A percentile compares a stretch with the other conserved stretches of the same genome.
phyloP scores from a whole-genome alignment of 1,284 basidiomycete genomes.

The Apiotrichum montevideense region DNA sequence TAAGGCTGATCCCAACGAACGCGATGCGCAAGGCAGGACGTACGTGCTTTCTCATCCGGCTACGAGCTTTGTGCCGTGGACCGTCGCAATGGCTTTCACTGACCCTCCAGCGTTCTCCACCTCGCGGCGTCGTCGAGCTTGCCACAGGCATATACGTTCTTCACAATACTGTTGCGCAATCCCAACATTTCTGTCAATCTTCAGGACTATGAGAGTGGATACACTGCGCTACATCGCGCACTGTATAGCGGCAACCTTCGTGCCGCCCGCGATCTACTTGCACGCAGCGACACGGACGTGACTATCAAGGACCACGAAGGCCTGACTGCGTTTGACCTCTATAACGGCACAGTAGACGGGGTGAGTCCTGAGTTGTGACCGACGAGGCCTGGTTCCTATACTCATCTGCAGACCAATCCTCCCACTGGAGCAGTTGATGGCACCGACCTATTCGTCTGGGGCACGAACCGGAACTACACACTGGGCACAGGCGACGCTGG shows the following conservation, averaged over 20 bases:
- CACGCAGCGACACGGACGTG: constrained; percentile 68
- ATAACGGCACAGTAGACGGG: constrained; percentile 78
- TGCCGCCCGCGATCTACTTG: constrained; percentile 68
- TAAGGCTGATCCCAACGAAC: constrained; percentile 45
- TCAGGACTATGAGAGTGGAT: constrained; percentile 75
- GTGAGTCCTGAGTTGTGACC: constrained; percentile 20
- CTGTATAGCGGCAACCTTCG: constrained; percentile 80
- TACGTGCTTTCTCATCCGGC: constrained; percentile 17
- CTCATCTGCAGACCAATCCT: constrained; percentile 55
- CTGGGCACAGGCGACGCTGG: constrained; percentile 76
- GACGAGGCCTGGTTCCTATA: constrained; percentile 25
- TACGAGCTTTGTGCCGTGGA: constrained; percentile 7
- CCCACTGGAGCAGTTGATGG: constrained; percentile 48
- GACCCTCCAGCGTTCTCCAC: constrained; percentile 66
- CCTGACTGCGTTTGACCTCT: constrained; percentile 87
- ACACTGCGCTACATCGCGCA: constrained; percentile 88
- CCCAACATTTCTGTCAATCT: constrained; percentile 73
- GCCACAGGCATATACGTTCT: constrained; percentile 66
- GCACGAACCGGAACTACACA: constrained; percentile 76
- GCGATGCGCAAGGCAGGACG: constrained; percentile 39
- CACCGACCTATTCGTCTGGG: constrained; percentile 80
- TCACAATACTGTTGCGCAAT: constrained; percentile 71
- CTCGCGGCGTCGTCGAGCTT: constrained; percentile 61
- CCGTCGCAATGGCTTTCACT: not conserved
- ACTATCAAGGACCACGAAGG: constrained; percentile 80